These are phyloP conservation scores for Kentomonas sorsogonicus DNA, from an alignment of 208 protist genomes.

Conservation along the genomic window DNA sequence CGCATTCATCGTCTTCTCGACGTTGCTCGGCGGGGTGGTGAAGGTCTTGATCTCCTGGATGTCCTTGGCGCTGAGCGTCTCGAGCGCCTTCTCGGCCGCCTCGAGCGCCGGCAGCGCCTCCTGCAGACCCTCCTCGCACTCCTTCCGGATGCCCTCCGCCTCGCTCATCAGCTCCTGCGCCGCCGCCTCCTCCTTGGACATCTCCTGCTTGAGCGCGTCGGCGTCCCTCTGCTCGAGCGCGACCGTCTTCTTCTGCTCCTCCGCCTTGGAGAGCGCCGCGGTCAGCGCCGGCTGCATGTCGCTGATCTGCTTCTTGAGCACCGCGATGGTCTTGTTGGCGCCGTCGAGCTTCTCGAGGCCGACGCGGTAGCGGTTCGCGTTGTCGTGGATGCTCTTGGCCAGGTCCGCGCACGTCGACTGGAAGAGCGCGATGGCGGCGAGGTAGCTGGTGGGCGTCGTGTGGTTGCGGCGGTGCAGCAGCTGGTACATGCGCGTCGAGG, in stretches of 20 bases:
- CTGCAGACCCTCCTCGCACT: conserved; percentile 92
- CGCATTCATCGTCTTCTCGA: conserved; percentile 91
- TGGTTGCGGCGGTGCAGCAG: conserved; percentile 90
- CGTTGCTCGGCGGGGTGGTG: conserved; percentile 81
- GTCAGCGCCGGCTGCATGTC: conserved; percentile 92
- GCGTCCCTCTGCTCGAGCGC: conserved; percentile 83
- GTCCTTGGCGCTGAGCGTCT: conserved; percentile 89
- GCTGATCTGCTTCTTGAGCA: conserved; percentile 92
- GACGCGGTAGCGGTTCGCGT: conserved; percentile 67
- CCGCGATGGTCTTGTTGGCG: conserved; percentile 89
- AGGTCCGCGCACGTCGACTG: conserved; percentile 75
- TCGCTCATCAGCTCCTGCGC: conserved; percentile 77
- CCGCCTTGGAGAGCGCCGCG: conserved; percentile 83
- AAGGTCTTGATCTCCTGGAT: conserved; percentile 93
- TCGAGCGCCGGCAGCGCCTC: conserved; percentile 92
- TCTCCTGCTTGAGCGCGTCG: conserved; percentile 67
- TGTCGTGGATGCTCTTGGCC: conserved; percentile 30
- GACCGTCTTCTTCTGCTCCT: conserved; percentile 84
- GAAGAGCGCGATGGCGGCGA: conserved; percentile 91
- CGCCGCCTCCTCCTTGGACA: conserved; percentile 77
- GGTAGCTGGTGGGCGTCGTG: conserved; percentile 94
- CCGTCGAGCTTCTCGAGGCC: conserved; percentile 91
- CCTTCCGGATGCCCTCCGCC: conserved; percentile 76
- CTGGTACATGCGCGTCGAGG: conserved; percentile 75
- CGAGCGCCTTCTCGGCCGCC: conserved; percentile 84